Base-by-base conservation (phyloP, 176 grass and related monocot species). In the Saccharum spontaneum region DNA sequence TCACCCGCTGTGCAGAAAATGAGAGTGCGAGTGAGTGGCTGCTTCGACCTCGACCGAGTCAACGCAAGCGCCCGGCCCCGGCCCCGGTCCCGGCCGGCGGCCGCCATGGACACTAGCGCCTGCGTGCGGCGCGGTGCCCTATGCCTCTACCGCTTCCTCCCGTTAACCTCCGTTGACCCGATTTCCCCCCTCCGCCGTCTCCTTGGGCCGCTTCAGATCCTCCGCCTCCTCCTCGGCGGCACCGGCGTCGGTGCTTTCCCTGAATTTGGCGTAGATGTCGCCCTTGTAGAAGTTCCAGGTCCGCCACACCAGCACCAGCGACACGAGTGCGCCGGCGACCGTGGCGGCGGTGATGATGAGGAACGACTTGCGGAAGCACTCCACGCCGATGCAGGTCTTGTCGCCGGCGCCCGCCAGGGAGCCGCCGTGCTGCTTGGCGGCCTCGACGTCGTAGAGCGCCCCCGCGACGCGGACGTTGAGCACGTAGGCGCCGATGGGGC, bases 401-500 rank as follows among this genome's bases (percentile, higher is more conserved):
- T 90, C 88, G 10, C 54, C 77, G 26, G 12, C 62, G 26, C 69
- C 88, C 7, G 40, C 54, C 0, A 70, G 37, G 0, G 72, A 49
- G 0, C 92, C 88, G 31, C 78, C 76, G 80, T 85, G 85, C 87
- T 94, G 87, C 84, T 26, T 94, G 0, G 76, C 67, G 0, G 92
- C 89, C 85, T 94, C 87, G 10, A 17, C 82, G 77, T 94, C 92
- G 87, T 94, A 94, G 50, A 94, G 86, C 36, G 89, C 80, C 0
- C 92, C 92, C 0, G 92, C 87, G 40, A 94, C 84, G 81, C 80
- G 85, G 41, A 94, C 92, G 77, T 89, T 87, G 62, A 94, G 92
- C 1, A 85, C 66, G 82, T 94, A 94, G 4, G 92, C 90, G 24
- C 92, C 92, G 67, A 94, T 76, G 60, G 92, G 92, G 84, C 92